phyloP scores from a whole-genome alignment of 495 filamentous ascomycete genomes.

The Daldinia caldariorum region DNA sequence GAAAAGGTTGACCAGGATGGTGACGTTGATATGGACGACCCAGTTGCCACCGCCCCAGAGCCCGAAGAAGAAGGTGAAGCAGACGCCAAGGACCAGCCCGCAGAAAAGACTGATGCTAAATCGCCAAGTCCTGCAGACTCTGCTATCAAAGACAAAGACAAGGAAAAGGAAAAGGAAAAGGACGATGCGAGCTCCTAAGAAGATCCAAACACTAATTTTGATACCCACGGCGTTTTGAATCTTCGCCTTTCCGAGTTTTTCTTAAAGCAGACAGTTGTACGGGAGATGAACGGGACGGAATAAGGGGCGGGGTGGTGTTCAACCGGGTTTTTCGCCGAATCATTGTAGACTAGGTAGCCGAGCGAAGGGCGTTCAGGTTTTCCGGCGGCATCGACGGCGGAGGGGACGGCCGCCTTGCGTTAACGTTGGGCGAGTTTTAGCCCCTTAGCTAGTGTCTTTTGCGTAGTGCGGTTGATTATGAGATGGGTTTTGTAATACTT shows the following conservation, averaged over 20 bases:
- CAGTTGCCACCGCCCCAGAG: slow-evolving; percentile 17
- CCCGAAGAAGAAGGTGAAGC: slow-evolving; percentile 17
- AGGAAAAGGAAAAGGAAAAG: slow-evolving; percentile 8
- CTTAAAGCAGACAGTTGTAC: not conserved
- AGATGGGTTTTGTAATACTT: not conserved
- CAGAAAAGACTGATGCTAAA: slow-evolving; percentile 6
- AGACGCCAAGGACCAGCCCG: slow-evolving; percentile 25
- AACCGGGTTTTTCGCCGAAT: not conserved
- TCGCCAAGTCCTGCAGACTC: slow-evolving; percentile 7
- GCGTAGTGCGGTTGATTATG: not conserved
- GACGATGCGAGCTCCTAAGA: slow-evolving; percentile 3
- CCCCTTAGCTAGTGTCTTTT: not conserved
- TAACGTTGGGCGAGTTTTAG: not conserved
- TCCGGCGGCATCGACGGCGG: not conserved
- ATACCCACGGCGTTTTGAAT: slow-evolving; percentile 4
- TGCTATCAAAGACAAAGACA: slow-evolving; percentile 1
- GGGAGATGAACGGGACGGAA: not conserved
- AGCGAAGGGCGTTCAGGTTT: slow-evolving; percentile 14
- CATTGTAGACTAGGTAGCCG: slow-evolving; percentile 9
- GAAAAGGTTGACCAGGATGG: slow-evolving; percentile 42
- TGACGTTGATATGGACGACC: slow-evolving; percentile 45
- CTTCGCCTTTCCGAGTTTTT: not conserved
- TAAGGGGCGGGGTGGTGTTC: slow-evolving; percentile 6
- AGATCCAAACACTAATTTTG: not conserved
- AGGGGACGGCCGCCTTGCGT: not conserved